phyloP scores from a whole-genome alignment of 495 filamentous ascomycete genomes.

The Aspergillus cavernicola region DNA sequence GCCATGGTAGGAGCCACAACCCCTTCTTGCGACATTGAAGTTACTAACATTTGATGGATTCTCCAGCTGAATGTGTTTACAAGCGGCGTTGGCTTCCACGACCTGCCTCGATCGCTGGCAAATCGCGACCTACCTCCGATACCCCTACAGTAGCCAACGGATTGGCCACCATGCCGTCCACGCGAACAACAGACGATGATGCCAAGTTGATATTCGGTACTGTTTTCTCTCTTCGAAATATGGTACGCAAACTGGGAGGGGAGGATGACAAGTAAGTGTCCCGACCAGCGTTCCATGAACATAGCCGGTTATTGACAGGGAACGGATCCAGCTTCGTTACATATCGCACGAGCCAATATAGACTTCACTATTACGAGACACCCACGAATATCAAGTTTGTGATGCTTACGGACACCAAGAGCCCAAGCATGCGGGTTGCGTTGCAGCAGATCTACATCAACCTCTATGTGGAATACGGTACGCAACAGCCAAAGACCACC shows the following conservation, averaged over 20 bases:
- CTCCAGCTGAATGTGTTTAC: slow-evolving; percentile 95
- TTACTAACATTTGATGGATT: slow-evolving; percentile 10
- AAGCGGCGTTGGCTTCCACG: slow-evolving; percentile 68
- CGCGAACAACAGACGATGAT: slow-evolving; percentile 72
- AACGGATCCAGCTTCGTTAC: slow-evolving; percentile 68
- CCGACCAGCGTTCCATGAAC: background rate
- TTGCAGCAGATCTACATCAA: slow-evolving; percentile 99
- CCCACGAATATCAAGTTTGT: slow-evolving; percentile 93
- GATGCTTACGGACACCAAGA: slow-evolving; percentile 89
- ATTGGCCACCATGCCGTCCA: slow-evolving; percentile 31
- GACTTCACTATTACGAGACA: slow-evolving; percentile 98
- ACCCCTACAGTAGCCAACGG: slow-evolving; percentile 31
- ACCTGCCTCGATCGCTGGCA: slow-evolving; percentile 41
- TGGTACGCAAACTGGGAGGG: slow-evolving; percentile 92
- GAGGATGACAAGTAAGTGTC: slow-evolving; percentile 67
- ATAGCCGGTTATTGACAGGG: background rate
- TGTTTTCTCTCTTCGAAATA: slow-evolving; percentile 91
- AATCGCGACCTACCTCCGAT: slow-evolving; percentile 32
- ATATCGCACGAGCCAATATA: slow-evolving; percentile 89
- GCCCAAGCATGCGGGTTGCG: slow-evolving; percentile 84
- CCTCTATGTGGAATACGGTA: slow-evolving; percentile 92
- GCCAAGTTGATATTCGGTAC: slow-evolving; percentile 96
- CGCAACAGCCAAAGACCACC: slow-evolving; percentile 16
- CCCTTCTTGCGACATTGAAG: background rate
- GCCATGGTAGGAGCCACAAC: slow-evolving; percentile 69